Evolutionary conservation across 495 filamentous ascomycete species (phyloP).

Genomic region (Rhypophila decipiens): DNA sequence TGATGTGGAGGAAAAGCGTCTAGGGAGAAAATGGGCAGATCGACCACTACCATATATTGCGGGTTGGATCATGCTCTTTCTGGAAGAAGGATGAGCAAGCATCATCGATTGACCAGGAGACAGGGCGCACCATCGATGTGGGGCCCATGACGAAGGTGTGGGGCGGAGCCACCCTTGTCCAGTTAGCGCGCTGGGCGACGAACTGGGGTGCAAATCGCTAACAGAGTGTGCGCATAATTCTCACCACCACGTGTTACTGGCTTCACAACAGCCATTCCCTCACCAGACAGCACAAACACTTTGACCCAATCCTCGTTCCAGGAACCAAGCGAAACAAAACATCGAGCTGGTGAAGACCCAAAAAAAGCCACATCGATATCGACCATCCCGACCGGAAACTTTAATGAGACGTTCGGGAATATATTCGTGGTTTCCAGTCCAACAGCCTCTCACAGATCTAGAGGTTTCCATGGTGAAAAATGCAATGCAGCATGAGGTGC

Average conservation of each 20-base stretch:
- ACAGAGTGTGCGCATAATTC: no score
- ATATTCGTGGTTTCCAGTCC: neutral
- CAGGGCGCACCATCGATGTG: neutral
- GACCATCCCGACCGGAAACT: neutral
- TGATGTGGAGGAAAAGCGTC: no score
- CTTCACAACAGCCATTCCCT: neutral
- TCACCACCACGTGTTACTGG: no score
- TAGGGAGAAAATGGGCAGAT: no score
- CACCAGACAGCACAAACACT: neutral
- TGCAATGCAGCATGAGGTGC: neutral
- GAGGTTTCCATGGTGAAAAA: neutral
- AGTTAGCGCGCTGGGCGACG: no score
- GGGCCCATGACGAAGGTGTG: neutral
- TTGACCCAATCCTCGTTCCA: neutral
- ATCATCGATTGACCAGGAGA: neutral
- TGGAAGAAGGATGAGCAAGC: no score
- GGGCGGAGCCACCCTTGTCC: neutral
- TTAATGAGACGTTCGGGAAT: neutral
- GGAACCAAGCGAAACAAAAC: no score
- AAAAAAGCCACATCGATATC: neutral
- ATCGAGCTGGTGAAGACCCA: no score
- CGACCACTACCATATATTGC: no score
- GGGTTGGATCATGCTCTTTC: no score
- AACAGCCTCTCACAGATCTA: neutral
- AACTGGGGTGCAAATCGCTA: no score